Base-by-base conservation (phyloP, 1,284 basidiomycete species). In the Trametes pubescens region DNA sequence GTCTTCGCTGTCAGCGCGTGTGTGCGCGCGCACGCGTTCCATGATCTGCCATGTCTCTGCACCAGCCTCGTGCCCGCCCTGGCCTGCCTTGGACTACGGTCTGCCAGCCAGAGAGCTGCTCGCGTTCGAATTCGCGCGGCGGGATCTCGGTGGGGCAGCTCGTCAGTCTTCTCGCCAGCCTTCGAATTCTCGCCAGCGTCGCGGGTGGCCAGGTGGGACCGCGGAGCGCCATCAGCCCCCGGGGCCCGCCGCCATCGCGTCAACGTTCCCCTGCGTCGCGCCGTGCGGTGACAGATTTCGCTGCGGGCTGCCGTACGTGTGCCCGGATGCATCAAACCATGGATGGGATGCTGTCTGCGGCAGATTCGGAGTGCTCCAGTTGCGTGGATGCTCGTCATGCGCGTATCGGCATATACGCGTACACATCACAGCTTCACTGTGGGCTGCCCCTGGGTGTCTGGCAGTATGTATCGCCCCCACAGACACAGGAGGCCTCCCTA, bases 1-100 rank as follows among this genome's bases (percentile, higher is more conserved):
- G 35, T 43, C 52, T 54, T 54, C 52, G 49, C 49, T 51, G 49
- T 51, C 52, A 54, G 35, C 52, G 35, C 52, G 38, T 54, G 37
- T 54, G 52, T 26, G 16, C 52, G 51, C 35, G 24, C 48, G 49
- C 32, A 32, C 13, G 4, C 29, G 4, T 32, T 32, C 29, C 29
- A 3, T 32, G 11, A 18, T 32, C 26, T 49, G 26, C 14, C 14
- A 9, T 21, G 22, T 16, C 24, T 3, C 29, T 32, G 29, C 29
- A 32, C 46, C 49, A 18, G 43, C 56, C 55, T 47, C 32, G 54
- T 56, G 54, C 26, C 54, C 43, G 16, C 9, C 43, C 18, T 10
- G 29, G 29, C 10, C 9, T 34, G 54, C 54, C 54, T n/a, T n/a
- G n/a, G n/a, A n/a, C n/a, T 47, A 47, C 55, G 55, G 55, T 57